Conservation (phyloP, 176 grass and related monocot species). For the Phoenix roebelenii region DNA sequence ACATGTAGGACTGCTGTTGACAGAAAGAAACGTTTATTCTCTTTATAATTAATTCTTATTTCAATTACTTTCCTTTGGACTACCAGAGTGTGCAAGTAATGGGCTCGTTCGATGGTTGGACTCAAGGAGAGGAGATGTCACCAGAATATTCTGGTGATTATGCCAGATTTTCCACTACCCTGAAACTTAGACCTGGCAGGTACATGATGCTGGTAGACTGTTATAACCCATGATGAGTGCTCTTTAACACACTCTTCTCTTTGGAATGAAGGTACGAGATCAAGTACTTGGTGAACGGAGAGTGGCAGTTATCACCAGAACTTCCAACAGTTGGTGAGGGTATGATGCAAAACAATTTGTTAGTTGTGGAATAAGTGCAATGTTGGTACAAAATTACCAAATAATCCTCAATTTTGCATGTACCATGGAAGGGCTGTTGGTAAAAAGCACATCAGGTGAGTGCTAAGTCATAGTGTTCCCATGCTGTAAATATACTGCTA, state of each 20-base stretch:
- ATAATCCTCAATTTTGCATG: too few species aligned
- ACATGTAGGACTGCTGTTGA: too few species aligned
- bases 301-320: slow-evolving; percentile 74
- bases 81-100: slow-evolving; percentile 79
- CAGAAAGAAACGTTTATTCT: too few species aligned
- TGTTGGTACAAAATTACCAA: too few species aligned
- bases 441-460: too few species aligned
- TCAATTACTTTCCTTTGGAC: neutral
- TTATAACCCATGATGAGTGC: neutral
- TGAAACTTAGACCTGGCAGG: slow-evolving; percentile 92
- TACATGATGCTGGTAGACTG: slow-evolving; percentile 22
- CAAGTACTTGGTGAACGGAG: slow-evolving; percentile 87
- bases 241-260: too few species aligned
- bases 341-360: slow-evolving; percentile 55
- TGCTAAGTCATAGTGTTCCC: too few species aligned
- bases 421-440: too few species aligned
- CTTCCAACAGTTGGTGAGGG: slow-evolving; percentile 59
- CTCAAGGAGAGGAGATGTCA: slow-evolving; percentile 69
- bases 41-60: neutral
- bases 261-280: slow-evolving; percentile 70
- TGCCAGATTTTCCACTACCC: slow-evolving; percentile 54
- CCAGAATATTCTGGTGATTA: slow-evolving; percentile 62
- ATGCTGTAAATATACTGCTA: too few species aligned
- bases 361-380: slow-evolving; percentile 32
- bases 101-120: slow-evolving; percentile 94